Conservation (phyloP, 768 basidiomycete species). For the Serendipita sp. region DNA sequence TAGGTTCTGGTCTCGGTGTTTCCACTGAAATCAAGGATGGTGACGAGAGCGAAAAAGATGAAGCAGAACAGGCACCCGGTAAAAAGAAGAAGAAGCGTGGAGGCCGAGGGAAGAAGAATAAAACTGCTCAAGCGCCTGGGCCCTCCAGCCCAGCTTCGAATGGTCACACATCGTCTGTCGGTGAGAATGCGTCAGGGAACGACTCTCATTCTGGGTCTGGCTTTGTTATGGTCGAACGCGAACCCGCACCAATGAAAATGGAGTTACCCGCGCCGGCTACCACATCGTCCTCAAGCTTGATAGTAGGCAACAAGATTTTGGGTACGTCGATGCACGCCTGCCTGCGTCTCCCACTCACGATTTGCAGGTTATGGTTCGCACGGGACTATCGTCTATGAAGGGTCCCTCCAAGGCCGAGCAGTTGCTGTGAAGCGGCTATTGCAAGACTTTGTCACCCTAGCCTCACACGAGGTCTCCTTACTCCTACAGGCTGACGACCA, state of each 20-base stretch:
- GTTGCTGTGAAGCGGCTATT: slow-evolving; percentile 97
- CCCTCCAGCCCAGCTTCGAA: neutral
- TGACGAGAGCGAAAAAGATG: slow-evolving; percentile 49
- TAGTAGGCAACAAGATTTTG: slow-evolving; percentile 58
- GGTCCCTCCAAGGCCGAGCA: slow-evolving; percentile 88
- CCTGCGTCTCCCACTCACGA: neutral
- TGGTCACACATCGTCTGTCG: neutral
- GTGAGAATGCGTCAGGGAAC: neutral
- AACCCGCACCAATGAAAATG: neutral
- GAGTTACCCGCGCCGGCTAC: neutral
- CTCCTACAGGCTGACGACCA: slow-evolving; percentile 96
- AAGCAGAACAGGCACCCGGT: slow-evolving; percentile 27
- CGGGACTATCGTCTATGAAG: slow-evolving; percentile 89
- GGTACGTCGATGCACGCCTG: slow-evolving; percentile 29
- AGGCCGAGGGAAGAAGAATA: slow-evolving; percentile 18
- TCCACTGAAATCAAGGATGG: slow-evolving; percentile 25
- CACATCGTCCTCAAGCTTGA: slow-evolving; percentile 19
- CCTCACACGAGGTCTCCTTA: slow-evolving; percentile 81
- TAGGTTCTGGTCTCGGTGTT: slow-evolving; percentile 14
- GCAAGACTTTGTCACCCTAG: slow-evolving; percentile 89
- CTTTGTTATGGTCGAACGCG: neutral
- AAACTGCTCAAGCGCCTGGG: slow-evolving; percentile 18
- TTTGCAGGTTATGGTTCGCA: slow-evolving; percentile 79
- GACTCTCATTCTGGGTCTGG: neutral
- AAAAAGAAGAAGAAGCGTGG: slow-evolving; percentile 25